Evolutionary conservation across 2,329 filamentous ascomycete species (phyloP).

Genomic region (Fusarium goolgardi): DNA sequence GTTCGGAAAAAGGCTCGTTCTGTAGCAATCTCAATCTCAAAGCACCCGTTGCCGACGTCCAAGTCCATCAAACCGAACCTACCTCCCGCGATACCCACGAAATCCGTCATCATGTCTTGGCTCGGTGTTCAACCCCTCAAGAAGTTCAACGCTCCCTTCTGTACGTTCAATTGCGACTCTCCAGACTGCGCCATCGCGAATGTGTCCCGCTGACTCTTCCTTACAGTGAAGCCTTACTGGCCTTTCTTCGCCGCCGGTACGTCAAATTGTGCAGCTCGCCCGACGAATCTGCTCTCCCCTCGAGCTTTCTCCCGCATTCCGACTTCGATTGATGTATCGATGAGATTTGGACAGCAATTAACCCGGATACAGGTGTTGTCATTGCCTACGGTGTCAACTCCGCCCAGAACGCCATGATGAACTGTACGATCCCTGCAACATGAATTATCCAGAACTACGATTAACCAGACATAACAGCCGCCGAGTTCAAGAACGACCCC

Average conservation of each 20-base stretch:
- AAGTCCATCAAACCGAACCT: slow-evolving; percentile 52
- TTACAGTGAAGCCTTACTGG: slow-evolving; percentile 85
- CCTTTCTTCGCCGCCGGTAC: slow-evolving; percentile 96
- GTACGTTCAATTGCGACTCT: slow-evolving; percentile 68
- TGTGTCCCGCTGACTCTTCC: slow-evolving; percentile 47
- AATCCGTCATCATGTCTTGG: slow-evolving; percentile 75
- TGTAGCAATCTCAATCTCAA: slow-evolving; percentile 51
- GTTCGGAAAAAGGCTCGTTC: slow-evolving; percentile 57
- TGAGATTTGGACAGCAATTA: slow-evolving; percentile 41
- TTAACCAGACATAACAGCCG: slow-evolving; percentile 67
- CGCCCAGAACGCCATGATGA: slow-evolving; percentile 79
- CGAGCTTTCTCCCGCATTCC: slow-evolving; percentile 17
- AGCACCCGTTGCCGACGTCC: slow-evolving; percentile 46
- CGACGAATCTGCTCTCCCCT: slow-evolving; percentile 25
- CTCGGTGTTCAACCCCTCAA: slow-evolving; percentile 74
- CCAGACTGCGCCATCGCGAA: slow-evolving; percentile 29
- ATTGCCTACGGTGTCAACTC: slow-evolving; percentile 94
- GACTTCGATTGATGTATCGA: slow-evolving; percentile 39
- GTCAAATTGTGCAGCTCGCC: slow-evolving; percentile 53
- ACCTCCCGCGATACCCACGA: slow-evolving; percentile 53
- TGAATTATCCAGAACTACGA: slow-evolving; percentile 27
- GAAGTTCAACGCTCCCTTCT: slow-evolving; percentile 83
- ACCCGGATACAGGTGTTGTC: slow-evolving; percentile 72
- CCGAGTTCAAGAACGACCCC: slow-evolving; percentile 97
- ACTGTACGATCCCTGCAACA: slow-evolving; percentile 65